Evolutionary conservation across 306 rosid species (phyloP).

Genomic region (Rosa chinensis): DNA sequence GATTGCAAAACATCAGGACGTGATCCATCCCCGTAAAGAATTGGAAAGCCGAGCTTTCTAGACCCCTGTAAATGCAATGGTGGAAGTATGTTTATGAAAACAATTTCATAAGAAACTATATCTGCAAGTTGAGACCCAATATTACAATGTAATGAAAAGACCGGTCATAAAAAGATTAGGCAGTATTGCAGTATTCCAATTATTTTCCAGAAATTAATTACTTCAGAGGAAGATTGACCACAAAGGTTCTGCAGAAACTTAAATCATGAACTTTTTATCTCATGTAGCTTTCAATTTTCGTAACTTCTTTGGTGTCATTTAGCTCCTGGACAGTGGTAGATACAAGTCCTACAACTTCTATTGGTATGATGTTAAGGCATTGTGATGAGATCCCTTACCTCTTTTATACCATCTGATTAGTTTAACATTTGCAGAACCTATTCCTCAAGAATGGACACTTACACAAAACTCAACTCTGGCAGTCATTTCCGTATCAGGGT

Average conservation of each 20-base stretch:
- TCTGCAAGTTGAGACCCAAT: background rate
- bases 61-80: conserved; percentile 53
- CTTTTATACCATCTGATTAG: background rate
- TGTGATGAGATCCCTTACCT: background rate
- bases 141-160: background rate
- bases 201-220: background rate
- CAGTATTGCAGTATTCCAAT: background rate
- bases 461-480: background rate
- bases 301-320: background rate
- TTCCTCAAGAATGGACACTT: background rate
- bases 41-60: conserved; percentile 81
- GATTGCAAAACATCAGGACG: conserved; percentile 83
- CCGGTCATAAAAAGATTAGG: background rate
- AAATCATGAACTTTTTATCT: background rate
- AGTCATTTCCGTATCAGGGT: background rate
- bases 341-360: background rate
- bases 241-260: background rate
- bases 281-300: background rate
- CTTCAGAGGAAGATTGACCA: background rate
- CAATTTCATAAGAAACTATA: background rate
- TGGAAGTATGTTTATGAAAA: background rate
- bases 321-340: background rate
- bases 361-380: background rate
- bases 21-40: conserved; percentile 92
- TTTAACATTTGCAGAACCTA: background rate